Percentiles rank a stretch among this genome's conserved stretches.
Conservation (phyloP, 257 asterid species). For the Solanum arcanum region DNA sequence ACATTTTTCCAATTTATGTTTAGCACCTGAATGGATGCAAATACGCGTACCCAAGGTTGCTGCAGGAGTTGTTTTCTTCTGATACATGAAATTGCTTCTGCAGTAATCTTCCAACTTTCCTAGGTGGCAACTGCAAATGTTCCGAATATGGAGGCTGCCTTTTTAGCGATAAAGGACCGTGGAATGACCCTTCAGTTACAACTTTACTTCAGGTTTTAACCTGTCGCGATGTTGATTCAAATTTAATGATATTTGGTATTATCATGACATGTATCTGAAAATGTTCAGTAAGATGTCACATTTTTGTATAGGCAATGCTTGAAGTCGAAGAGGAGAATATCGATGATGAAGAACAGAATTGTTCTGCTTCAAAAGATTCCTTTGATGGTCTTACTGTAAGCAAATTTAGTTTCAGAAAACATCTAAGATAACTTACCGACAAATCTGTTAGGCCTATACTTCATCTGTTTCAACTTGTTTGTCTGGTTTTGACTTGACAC, state of each 20-base stretch:
- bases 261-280: neutral
- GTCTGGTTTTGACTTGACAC: neutral
- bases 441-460: neutral
- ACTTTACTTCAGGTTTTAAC: constrained; percentile 31
- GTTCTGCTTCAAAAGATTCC: constrained; percentile 4
- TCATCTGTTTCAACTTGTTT: neutral
- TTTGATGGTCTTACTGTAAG: constrained; percentile 16
- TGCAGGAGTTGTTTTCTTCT: neutral
- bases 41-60: neutral
- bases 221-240: neutral
- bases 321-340: constrained; percentile 13
- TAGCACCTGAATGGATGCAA: neutral
- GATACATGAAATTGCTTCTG: neutral
- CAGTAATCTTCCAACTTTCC: constrained; percentile 64
- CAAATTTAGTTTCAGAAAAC: neutral
- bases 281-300: neutral
- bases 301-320: constrained; percentile 30
- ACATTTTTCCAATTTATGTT: neutral
- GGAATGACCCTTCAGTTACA: constrained; percentile 56
- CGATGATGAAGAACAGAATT: neutral
- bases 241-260: neutral
- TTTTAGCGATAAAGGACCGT: constrained; percentile 66
- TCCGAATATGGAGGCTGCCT: constrained; percentile 47
- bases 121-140: constrained; percentile 64
- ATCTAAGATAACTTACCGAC: neutral